Percentiles rank a stretch among this genome's conserved stretches.
phyloP scores from a whole-genome alignment of 139 green algal species.

The Tetradesmus lagerheimii region DNA sequence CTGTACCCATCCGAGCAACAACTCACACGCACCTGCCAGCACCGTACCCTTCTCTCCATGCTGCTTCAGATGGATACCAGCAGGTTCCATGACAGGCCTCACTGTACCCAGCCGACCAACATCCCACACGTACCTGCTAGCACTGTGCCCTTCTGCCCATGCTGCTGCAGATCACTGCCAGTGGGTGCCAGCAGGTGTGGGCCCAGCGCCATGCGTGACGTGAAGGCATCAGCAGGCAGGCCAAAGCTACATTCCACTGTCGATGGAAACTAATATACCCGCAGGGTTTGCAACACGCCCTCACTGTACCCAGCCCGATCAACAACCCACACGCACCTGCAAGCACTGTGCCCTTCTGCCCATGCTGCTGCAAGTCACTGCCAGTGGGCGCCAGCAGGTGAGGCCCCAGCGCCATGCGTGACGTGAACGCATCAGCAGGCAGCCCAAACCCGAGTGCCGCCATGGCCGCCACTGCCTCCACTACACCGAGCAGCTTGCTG shows the following conservation, averaged over 20 bases:
- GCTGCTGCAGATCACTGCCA: slow-evolving; percentile 75
- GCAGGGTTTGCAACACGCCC: not conserved
- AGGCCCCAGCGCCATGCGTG: slow-evolving; percentile 80
- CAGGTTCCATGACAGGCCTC: not conserved
- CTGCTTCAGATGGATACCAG: too few species aligned
- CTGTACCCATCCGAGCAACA: too few species aligned
- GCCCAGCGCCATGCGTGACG: slow-evolving; percentile 76
- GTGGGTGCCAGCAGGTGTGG: slow-evolving; percentile 95
- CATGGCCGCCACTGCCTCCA: slow-evolving; percentile 59
- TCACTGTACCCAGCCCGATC: too few species aligned
- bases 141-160: slow-evolving; percentile 72
- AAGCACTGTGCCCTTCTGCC: slow-evolving; percentile 72
- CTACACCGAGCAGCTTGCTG: slow-evolving; percentile 65
- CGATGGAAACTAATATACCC: too few species aligned
- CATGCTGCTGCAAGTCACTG: slow-evolving; percentile 76
- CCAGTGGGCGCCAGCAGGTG: slow-evolving; percentile 95
- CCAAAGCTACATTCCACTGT: slow-evolving; percentile 71
- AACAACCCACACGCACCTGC: slow-evolving; percentile 48
- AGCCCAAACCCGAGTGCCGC: slow-evolving; percentile 82
- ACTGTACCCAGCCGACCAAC: not conserved
- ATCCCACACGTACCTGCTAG: slow-evolving; percentile 44
- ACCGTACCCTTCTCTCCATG: slow-evolving; percentile 68
- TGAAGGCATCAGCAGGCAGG: slow-evolving; percentile 76
- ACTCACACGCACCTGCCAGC: slow-evolving; percentile 59
- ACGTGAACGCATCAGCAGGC: slow-evolving; percentile 70